Conservation (phyloP, 768 basidiomycete genomes). For the Postia placenta region DNA sequence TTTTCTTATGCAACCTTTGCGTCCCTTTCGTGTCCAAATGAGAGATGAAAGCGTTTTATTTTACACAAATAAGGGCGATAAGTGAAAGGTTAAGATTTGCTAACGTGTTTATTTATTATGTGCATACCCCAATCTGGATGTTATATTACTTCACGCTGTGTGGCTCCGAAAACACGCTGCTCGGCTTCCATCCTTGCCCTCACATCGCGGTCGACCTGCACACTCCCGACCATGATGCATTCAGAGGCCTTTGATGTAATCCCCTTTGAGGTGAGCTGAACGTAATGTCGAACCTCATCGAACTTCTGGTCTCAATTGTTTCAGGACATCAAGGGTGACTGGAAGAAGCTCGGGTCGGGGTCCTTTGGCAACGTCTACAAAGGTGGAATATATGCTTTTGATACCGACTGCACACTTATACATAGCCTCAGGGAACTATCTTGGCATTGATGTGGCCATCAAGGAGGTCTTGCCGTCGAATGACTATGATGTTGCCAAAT, state of each 20-base stretch:
- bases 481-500: constrained; percentile 93
- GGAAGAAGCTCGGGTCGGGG: constrained; percentile 88
- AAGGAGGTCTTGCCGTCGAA: constrained; percentile 92
- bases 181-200: not conserved
- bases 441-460: constrained; percentile 94
- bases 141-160: not conserved
- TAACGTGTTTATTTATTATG: too few species aligned
- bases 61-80: too few species aligned
- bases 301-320: not conserved
- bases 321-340: constrained; percentile 77
- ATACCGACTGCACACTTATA: not conserved
- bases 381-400: too few species aligned
- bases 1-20: too few species aligned
- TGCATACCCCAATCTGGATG: too few species aligned
- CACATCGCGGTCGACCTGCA: not conserved
- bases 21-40: too few species aligned
- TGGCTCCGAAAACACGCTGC: not conserved
- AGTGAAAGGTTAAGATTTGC: too few species aligned
- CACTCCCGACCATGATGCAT: constrained; percentile 16
- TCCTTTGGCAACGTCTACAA: constrained; percentile 93
- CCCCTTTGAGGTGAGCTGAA: constrained; percentile 83
- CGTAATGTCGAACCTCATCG: constrained; percentile 18
- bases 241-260: constrained; percentile 85
- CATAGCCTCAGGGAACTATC: constrained; percentile 54
- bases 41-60: too few species aligned